Base-by-base conservation (phyloP, 257 asterid species). In the Penstemon barbatus region DNA sequence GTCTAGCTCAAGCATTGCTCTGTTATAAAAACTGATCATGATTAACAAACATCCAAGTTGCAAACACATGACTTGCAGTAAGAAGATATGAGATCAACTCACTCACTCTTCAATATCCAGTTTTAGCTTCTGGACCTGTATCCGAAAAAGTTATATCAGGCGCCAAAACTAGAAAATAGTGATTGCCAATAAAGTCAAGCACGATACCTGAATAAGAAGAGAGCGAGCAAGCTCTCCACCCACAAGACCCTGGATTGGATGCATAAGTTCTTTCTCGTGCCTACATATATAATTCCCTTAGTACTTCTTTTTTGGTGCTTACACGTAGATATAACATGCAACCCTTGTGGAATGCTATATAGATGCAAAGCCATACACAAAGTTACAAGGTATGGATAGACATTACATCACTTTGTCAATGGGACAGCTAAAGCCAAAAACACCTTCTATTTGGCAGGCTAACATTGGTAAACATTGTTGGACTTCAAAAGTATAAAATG, bases 1-100 rank as follows among this genome's bases (percentile, higher is more conserved):
- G 82, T 94, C 97, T 74, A 94, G 88, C 90, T 94, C 97, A 60
- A 94, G 99, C 99, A 94, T 94, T 75, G 99, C 99, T 79, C 99
- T 94, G 82, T 72, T 71, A 61, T 59, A 75, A 68, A 60, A 63
- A 66, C 48, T 66, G 54, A 66, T 68, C 73, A 71, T 68, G 69
- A 76, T 71, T 57, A 62, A 52, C 57, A 70, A 83, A 61, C 41
- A 56, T 64, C 33, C 70, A 69, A 76, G 70, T 76, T 56, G 45
- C 62, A 63, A 59, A 63, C 49, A 7, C 41, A 59, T 33, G 39
- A 57, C 62, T 36, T 58, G 50, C 36, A 65, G 71, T 53, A 57
- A 61, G 25, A 72, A 77, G 55, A 61, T 61, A 69, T 66, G 49
- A 63, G 67, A 60, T 41, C 57, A 46, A 73, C 80, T 59, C 63